Evolutionary conservation across 1,139 yeast species (phyloP).

Genomic region (Blastobotrys buckinghamii): DNA sequence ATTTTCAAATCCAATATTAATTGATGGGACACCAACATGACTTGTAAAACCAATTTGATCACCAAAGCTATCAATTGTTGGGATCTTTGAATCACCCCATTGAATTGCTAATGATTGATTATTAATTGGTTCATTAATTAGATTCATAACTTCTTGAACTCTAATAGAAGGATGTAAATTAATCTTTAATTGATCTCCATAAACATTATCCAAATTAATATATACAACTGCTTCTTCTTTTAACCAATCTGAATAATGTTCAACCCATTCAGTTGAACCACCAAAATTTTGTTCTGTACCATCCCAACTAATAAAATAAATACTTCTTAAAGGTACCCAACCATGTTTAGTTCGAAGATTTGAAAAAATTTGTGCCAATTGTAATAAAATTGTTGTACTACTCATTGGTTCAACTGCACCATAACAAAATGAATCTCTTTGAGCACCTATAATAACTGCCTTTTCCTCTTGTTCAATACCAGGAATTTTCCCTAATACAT

Average conservation of each 20-base stretch:
- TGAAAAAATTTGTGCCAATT: constrained; percentile 67
- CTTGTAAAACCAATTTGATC: constrained; percentile 66
- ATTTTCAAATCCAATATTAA: constrained; percentile 48
- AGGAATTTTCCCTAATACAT: constrained; percentile 67
- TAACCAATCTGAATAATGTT: constrained; percentile 48
- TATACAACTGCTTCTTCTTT: constrained; percentile 62
- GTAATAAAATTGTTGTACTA: constrained; percentile 69
- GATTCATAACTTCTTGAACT: constrained; percentile 39
- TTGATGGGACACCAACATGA: constrained; percentile 61
- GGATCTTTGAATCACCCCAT: constrained; percentile 19
- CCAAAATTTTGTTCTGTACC: constrained; percentile 78
- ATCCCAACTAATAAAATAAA: constrained; percentile 82
- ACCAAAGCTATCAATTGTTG: constrained; percentile 31
- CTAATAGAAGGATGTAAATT: constrained; percentile 58
- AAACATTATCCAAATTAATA: constrained; percentile 69
- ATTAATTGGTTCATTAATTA: constrained; percentile 36
- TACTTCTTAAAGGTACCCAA: constrained; percentile 82
- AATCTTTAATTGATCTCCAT: constrained; percentile 54
- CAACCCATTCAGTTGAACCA: constrained; percentile 79
- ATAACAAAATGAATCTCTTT: constrained; percentile 69
- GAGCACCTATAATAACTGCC: constrained; percentile 76
- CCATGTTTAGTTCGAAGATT: constrained; percentile 55
- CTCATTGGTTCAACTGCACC: constrained; percentile 74
- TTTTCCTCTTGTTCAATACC: constrained; percentile 78
- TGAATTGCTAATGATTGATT: constrained; percentile 19